Conservation (phyloP, 169 alveolate genomes). For the Ichthyophthirius multifiliis region DNA sequence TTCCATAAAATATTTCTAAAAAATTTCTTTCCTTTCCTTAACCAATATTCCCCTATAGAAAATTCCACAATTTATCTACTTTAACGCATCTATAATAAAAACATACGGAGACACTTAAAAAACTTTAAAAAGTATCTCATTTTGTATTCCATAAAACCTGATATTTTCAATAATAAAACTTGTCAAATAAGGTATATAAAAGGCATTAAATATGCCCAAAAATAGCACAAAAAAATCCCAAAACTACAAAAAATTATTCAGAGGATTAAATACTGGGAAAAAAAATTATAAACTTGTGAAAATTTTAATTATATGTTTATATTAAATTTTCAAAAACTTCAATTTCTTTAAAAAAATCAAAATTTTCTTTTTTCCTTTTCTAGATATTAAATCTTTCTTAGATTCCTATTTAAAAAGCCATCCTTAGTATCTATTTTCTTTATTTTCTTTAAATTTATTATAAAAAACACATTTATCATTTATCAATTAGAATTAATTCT, state of each 20-base stretch:
- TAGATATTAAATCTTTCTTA: not conserved
- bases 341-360: not conserved
- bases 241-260: not conserved
- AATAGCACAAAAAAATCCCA: not conserved
- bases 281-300: not conserved
- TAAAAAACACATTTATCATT: not conserved
- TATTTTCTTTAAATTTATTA: not conserved
- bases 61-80: not conserved
- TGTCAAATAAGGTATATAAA: not conserved
- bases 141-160: not conserved
- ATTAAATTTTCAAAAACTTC: not conserved
- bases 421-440: not conserved
- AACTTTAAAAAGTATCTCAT: not conserved
- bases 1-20: not conserved
- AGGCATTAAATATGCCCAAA: not conserved
- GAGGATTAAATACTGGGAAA: not conserved
- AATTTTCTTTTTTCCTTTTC: not conserved
- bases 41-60: not conserved
- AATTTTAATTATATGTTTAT: not conserved
- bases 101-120: not conserved
- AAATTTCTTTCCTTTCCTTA: not conserved
- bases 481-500: not conserved
- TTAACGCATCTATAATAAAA: not conserved
- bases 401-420: conserved; percentile 7
- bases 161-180: not conserved